Percentiles rank a stretch among this genome's conserved stretches.
Conservation (phyloP, 2,329 filamentous ascomycete species). For the Malbranchea cinnamomea region DNA sequence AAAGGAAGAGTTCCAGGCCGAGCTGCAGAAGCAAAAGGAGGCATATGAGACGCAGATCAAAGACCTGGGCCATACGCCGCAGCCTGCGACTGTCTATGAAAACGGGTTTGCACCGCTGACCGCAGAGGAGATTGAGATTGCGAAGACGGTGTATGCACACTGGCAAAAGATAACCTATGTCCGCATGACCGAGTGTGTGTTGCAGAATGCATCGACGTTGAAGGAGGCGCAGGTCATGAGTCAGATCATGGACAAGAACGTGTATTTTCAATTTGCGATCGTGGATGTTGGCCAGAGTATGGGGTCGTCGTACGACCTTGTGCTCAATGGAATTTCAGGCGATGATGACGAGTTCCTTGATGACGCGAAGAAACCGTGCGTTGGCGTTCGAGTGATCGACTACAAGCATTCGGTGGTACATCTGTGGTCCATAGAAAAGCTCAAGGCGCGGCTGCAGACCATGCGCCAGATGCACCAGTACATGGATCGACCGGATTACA, state of each 20-base stretch:
- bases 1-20: slow-evolving; percentile 78
- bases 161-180: slow-evolving; percentile 83
- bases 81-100: slow-evolving; percentile 38
- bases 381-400: slow-evolving; percentile 80
- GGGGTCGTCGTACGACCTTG: slow-evolving; percentile 91
- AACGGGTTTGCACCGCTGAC: slow-evolving; percentile 41
- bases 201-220: slow-evolving; percentile 72
- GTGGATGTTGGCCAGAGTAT: slow-evolving; percentile 77
- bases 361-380: slow-evolving; percentile 70
- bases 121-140: slow-evolving; percentile 56
- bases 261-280: slow-evolving; percentile 89
- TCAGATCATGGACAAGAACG: slow-evolving; percentile 82
- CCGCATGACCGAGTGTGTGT: slow-evolving; percentile 78
- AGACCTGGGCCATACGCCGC: slow-evolving; percentile 41
- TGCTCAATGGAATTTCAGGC: slow-evolving; percentile 74
- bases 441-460: slow-evolving; percentile 68
- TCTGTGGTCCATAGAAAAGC: slow-evolving; percentile 87
- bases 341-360: slow-evolving; percentile 78
- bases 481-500: slow-evolving; percentile 84
- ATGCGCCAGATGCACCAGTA: slow-evolving; percentile 98
- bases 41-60: slow-evolving; percentile 75
- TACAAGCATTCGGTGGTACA: slow-evolving; percentile 76
- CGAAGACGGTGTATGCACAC: slow-evolving; percentile 49
- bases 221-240: slow-evolving; percentile 98
- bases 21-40: slow-evolving; percentile 69